Percentiles rank a stretch among this genome's conserved stretches.
phyloP scores from a whole-genome alignment of 805 yeast species.

The Wickerhamiella siamensis region DNA sequence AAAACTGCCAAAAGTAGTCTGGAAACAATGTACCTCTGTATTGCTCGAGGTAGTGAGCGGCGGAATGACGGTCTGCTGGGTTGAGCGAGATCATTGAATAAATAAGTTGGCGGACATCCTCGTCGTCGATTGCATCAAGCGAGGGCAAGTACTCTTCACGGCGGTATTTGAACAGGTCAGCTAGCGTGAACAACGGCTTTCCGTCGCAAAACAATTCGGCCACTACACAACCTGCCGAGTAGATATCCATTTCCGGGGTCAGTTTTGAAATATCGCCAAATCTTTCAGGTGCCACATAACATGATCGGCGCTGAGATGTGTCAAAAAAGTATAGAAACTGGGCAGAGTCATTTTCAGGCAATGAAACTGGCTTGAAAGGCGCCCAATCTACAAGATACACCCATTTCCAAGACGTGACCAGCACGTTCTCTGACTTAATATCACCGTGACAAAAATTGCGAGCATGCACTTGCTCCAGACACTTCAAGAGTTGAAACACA shows the following conservation, averaged over 20 bases:
- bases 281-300: constrained; percentile 92
- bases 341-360: constrained; percentile 89
- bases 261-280: constrained; percentile 32
- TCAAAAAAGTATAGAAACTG: constrained; percentile 87
- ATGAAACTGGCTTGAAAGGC: constrained; percentile 61
- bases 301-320: constrained; percentile 69
- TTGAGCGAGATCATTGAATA: constrained; percentile 47
- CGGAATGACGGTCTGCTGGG: constrained; percentile 45
- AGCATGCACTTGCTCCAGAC: constrained; percentile 49
- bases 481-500: constrained; percentile 60
- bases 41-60: constrained; percentile 37
- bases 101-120: constrained; percentile 42
- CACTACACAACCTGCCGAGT: constrained; percentile 51
- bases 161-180: constrained; percentile 75
- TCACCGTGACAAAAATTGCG: constrained; percentile 66
- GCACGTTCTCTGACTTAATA: constrained; percentile 67
- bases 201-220: constrained; percentile 86
- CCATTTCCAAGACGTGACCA: constrained; percentile 87
- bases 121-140: constrained; percentile 42
- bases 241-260: constrained; percentile 59
- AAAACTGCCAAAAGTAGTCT: constrained; percentile 44
- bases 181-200: constrained; percentile 66
- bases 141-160: constrained; percentile 54
- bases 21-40: constrained; percentile 49
- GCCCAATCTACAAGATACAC: constrained; percentile 70